Conservation (phyloP, 495 filamentous ascomycete species). For the Chaetomium fimeti region DNA sequence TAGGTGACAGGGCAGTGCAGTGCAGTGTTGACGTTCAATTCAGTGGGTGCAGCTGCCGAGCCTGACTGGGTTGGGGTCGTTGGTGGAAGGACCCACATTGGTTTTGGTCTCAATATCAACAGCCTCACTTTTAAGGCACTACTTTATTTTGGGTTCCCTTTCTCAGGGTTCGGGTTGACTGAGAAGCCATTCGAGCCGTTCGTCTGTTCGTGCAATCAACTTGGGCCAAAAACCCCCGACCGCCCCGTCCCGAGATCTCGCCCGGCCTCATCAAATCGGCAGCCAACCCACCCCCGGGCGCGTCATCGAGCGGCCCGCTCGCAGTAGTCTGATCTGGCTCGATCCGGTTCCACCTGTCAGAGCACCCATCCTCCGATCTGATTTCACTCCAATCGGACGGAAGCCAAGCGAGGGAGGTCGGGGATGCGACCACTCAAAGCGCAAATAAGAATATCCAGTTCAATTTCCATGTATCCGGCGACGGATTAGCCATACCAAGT, state of each 20-base stretch:
- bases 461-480: slow-evolving; percentile 29
- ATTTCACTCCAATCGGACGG: not conserved
- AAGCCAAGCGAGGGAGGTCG: not conserved
- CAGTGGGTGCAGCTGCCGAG: slow-evolving; percentile 11
- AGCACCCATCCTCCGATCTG: not conserved
- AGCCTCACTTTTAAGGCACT: not conserved
- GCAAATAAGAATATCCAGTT: not conserved
- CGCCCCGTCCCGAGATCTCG: slow-evolving; percentile 2
- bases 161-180: not conserved
- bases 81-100: slow-evolving; percentile 8
- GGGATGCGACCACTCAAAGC: not conserved
- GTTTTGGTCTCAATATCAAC: not conserved
- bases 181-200: not conserved
- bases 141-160: not conserved
- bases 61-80: not conserved
- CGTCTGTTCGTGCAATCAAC: not conserved
- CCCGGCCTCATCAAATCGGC: slow-evolving; percentile 20
- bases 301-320: slow-evolving; percentile 9
- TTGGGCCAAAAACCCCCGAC: not conserved
- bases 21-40: not conserved
- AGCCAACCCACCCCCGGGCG: not conserved
- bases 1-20: not conserved
- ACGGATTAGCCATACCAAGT: slow-evolving; percentile 28
- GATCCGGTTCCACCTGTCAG: not conserved
- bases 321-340: not conserved